A percentile compares a stretch with the other conserved stretches of the same genome.
Evolutionary conservation across 1,284 basidiomycete species (phyloP).

Genomic region (Bondarzewia mesenterica): DNA sequence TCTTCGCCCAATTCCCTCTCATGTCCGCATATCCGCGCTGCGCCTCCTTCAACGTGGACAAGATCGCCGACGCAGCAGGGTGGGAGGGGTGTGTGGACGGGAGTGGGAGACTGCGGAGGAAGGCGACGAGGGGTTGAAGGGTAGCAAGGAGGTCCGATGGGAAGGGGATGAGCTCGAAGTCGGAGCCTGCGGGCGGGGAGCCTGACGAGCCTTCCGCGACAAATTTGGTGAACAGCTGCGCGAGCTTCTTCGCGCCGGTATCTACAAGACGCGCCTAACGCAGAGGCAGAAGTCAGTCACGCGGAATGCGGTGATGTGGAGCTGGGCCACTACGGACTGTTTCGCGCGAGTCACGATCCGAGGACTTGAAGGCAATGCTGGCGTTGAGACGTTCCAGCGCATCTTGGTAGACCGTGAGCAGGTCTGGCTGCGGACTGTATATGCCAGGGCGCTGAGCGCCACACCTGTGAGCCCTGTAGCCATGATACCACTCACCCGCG

Average conservation of each 20-base stretch:
- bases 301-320: neutral
- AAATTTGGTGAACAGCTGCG: conserved; percentile 70
- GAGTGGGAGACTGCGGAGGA: conserved; percentile 61
- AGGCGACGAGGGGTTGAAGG: conserved; percentile 54
- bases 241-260: conserved; percentile 72
- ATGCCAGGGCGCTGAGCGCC: neutral
- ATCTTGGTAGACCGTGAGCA: conserved; percentile 58
- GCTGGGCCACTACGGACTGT: conserved; percentile 34
- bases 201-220: conserved; percentile 77
- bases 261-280: conserved; percentile 66
- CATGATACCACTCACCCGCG: conserved; percentile 45
- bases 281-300: neutral
- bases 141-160: conserved; percentile 42
- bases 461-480: neutral
- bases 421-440: conserved; percentile 56
- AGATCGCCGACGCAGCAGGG: conserved; percentile 57
- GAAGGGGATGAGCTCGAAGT: conserved; percentile 47
- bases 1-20: conserved; percentile 67
- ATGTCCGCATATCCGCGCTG: conserved; percentile 78
- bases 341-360: conserved; percentile 48
- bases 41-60: conserved; percentile 59
- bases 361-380: conserved; percentile 66
- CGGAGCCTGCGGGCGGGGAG: conserved; percentile 49
- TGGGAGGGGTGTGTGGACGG: conserved; percentile 74
- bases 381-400: conserved; percentile 70